These are phyloP conservation scores for Russula brevipes DNA, from an alignment of 768 basidiomycete genomes.

Conservation along the genomic window DNA sequence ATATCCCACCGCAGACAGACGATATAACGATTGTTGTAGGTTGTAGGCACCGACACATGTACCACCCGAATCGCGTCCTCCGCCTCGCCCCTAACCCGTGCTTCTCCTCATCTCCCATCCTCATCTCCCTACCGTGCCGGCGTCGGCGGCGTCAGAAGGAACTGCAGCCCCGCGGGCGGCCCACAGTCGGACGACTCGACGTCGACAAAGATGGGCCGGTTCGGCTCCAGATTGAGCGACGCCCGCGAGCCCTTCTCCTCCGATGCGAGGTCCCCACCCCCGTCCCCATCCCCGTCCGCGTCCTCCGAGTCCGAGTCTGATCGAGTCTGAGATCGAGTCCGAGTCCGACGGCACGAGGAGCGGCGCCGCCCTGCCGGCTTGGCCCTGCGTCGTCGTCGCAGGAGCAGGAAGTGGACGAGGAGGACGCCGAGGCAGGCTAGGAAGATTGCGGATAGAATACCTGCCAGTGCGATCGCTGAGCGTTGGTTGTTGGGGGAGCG, in stretches of 20 bases:
- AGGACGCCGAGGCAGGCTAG: background rate
- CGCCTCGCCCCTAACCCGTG: too few species aligned
- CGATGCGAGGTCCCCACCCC: too few species aligned
- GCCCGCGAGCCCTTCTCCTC: background rate
- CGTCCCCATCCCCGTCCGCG: background rate
- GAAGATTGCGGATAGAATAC: slow-evolving; percentile 8
- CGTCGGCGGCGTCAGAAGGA: slow-evolving; percentile 23
- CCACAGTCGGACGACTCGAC: slow-evolving; percentile 13
- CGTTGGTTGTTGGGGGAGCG: too few species aligned
- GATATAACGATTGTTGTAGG: too few species aligned
- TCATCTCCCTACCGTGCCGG: background rate
- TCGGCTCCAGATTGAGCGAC: slow-evolving; percentile 19
- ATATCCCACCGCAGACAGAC: too few species aligned
- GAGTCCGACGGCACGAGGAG: background rate
- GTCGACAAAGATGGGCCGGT: slow-evolving; percentile 21
- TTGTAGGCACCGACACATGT: too few species aligned
- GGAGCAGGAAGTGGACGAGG: slow-evolving; percentile 7
- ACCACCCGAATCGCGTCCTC: too few species aligned
- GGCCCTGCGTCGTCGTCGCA: slow-evolving; percentile 11
- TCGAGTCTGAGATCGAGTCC: background rate
- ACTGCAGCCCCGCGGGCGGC: slow-evolving; percentile 11
- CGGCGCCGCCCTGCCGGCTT: background rate
- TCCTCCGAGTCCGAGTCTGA: background rate
- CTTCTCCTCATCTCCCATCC: too few species aligned
- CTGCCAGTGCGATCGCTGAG: slow-evolving; percentile 8